Percentiles rank a stretch among this genome's conserved stretches.
phyloP scores from a whole-genome alignment of 1,284 basidiomycete genomes.

The Paramarasmius palmivorus region DNA sequence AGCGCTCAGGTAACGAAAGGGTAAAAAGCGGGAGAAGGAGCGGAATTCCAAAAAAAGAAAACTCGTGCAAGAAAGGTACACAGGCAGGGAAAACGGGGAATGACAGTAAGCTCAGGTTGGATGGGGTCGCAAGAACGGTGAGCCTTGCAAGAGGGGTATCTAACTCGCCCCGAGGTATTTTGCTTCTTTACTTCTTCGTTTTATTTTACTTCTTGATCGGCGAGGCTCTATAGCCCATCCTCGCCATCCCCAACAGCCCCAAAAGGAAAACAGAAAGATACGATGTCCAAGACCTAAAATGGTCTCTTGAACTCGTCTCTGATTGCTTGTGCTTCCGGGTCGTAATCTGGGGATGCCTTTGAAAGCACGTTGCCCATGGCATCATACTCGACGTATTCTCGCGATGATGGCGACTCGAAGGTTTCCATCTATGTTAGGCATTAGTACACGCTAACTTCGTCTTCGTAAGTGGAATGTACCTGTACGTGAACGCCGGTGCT shows the following conservation, averaged over 20 bases:
- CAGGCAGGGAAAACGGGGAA: neutral
- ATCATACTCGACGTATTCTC: conserved; percentile 47
- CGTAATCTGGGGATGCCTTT: conserved; percentile 32
- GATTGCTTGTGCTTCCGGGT: conserved; percentile 58
- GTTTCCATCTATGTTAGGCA: conserved; percentile 50
- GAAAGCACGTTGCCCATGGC: conserved; percentile 47
- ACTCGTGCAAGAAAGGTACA: neutral
- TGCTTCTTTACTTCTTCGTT: neutral
- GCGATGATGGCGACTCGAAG: conserved; percentile 36
- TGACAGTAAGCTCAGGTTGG: neutral
- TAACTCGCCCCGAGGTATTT: neutral
- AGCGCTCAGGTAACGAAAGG: no score
- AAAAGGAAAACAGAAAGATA: no score
- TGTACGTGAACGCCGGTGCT: conserved; percentile 46
- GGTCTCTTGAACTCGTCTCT: conserved; percentile 64
- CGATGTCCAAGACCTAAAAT: conserved; percentile 41
- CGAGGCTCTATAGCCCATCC: no score
- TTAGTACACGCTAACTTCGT: neutral
- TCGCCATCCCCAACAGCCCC: no score
- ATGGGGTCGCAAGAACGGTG: neutral
- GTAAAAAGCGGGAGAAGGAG: neutral
- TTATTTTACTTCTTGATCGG: neutral
- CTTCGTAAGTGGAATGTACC: conserved; percentile 23
- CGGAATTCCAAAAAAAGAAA: neutral
- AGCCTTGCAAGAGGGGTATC: neutral